A percentile compares a stretch with the other conserved stretches of the same genome.
Evolutionary conservation across 495 filamentous ascomycete species (phyloP).

Genomic region (Coniosporium apollinis): DNA sequence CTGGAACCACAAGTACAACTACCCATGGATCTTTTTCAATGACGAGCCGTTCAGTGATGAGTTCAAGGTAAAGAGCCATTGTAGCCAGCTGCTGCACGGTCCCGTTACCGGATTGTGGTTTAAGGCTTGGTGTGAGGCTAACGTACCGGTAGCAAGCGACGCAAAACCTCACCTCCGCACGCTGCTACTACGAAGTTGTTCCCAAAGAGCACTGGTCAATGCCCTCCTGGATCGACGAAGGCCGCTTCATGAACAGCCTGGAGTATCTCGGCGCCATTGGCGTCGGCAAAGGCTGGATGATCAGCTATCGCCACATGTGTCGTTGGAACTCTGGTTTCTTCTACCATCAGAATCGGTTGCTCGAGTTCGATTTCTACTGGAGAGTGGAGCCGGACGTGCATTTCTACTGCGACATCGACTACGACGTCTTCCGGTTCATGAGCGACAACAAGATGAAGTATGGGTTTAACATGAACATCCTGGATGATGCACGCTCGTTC

Average conservation of each 20-base stretch:
- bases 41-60: conserved; percentile 24
- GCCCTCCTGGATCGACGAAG: conserved; percentile 57
- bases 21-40: conserved; percentile 27
- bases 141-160: conserved; percentile 22
- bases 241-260: conserved; percentile 1
- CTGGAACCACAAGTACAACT: conserved; percentile 25
- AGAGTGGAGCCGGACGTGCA: conserved; percentile 79
- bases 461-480: conserved; percentile 50
- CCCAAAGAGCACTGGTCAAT: conserved; percentile 81
- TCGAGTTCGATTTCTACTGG: conserved; percentile 87
- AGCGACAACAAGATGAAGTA: conserved; percentile 80
- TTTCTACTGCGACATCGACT: conserved; percentile 69
- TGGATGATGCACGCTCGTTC: conserved; percentile 30
- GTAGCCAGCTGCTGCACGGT: background rate
- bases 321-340: conserved; percentile 89
- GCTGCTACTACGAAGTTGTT: conserved; percentile 20
- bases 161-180: conserved; percentile 19
- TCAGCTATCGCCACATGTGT: conserved; percentile 89
- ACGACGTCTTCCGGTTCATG: conserved; percentile 79
- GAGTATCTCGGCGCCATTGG: background rate
- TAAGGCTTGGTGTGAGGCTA: too few species aligned
- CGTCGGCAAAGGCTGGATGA: conserved; percentile 7
- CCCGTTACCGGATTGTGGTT: too few species aligned
- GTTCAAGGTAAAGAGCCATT: conserved; percentile 17
- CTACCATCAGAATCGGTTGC: conserved; percentile 67